These are phyloP conservation scores for Termitomyces sp. DNA, from an alignment of 768 basidiomycete species.

Conservation along the genomic window DNA sequence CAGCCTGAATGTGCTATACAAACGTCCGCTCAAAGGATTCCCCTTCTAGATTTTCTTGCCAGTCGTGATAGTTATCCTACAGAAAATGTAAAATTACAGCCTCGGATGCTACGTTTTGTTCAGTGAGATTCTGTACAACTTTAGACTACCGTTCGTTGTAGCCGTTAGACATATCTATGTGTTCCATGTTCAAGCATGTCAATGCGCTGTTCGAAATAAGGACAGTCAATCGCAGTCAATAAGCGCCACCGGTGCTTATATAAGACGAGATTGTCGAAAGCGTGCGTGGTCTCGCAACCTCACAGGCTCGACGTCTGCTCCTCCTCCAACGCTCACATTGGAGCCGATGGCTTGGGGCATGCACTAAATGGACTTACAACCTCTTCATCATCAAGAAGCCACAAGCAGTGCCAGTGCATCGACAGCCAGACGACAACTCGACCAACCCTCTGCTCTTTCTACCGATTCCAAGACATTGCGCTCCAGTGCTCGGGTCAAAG, in stretches of 20 bases:
- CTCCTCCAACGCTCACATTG: slow-evolving; percentile 30
- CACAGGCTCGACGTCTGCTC: slow-evolving; percentile 27
- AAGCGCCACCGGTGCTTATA: slow-evolving; percentile 40
- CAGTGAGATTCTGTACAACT: no score
- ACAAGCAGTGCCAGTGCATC: slow-evolving; percentile 60
- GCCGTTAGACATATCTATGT: not conserved
- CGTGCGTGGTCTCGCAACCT: slow-evolving; percentile 25
- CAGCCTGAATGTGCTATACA: no score
- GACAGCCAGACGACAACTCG: slow-evolving; percentile 33
- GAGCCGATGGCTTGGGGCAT: slow-evolving; percentile 84
- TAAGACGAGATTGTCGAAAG: slow-evolving; percentile 34
- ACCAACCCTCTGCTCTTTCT: slow-evolving; percentile 32
- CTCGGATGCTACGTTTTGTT: no score
- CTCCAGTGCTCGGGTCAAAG: slow-evolving; percentile 72
- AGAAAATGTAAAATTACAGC: no score
- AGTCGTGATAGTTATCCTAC: not conserved
- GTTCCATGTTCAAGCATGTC: not conserved
- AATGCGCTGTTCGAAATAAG: not conserved
- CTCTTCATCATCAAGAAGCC: slow-evolving; percentile 65
- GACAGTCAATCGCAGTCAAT: slow-evolving; percentile 7
- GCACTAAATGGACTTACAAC: slow-evolving; percentile 91
- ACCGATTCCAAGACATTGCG: slow-evolving; percentile 57
- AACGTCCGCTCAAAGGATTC: no score
- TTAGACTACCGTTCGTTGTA: not conserved
- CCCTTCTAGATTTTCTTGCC: not conserved